Evolutionary conservation across 345 rosid species (phyloP), one percentile per base, ranked within the genome.

Genomic region (Luvunga scandens): DNA sequence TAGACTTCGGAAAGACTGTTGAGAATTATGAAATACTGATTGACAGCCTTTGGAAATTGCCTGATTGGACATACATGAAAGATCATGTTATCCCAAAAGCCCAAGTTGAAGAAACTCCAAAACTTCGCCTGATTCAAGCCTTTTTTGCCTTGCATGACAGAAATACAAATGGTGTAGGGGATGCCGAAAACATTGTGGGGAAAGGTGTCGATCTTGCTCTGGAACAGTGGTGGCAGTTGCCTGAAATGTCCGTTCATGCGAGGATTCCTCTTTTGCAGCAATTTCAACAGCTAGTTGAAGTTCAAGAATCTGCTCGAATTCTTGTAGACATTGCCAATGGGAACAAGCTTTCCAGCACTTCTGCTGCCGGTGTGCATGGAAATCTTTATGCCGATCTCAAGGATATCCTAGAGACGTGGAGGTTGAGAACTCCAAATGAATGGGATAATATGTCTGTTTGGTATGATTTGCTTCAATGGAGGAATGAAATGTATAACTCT

Each of bases 181-280:
- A 96, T 88, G 97, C 99, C 3, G 98, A 96, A 80, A 96, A 86
- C 79, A 91, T 90, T 76, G 93, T 92, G 30, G 94, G 89, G 33
- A 96, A 94, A 85, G 98, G 99, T 48, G 94, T 96, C 80, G 98
- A 96, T 85, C 98, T 92, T 86, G 97, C 98, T 61, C 83, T 96
- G 74, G 97, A 91, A 69, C 95, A 92, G 76, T 96, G 99, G 98
- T 96, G 99, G 98, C 99, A 92, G 88, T 87, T 96, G 89, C 99
- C 99, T 79, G 99, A 96, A 85, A 90, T 96, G 95, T 94, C 95
- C 59, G 94, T 91, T 81, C 99, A 92, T 84, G 90, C 98, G 34
- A 92, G 95, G 88, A 86, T 96, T 89, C 98, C 98, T 72, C 90
- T 96, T 75, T 82, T 96, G 84, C 98, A 92, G 90, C 97, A 96